A percentile compares a stretch with the other conserved stretches of the same genome.
Conservation (phyloP, 1,139 yeast genomes). For the Suhomyces bribrorum region DNA sequence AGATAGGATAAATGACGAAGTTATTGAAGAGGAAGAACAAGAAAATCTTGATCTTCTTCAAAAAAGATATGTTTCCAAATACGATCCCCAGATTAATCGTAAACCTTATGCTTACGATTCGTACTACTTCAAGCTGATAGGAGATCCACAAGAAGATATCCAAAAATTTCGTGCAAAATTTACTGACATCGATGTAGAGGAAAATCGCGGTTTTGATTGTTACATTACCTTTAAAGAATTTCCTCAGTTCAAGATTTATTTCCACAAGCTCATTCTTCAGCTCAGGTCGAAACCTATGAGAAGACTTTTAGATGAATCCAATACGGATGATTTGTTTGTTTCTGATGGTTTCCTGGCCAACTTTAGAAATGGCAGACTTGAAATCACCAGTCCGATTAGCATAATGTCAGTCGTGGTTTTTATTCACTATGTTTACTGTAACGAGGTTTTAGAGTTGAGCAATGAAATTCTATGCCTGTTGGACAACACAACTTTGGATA, state of each 20-base stretch:
- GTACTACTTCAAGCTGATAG: conserved; percentile 1
- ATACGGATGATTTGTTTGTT: conserved; percentile 19
- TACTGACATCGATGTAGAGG: neutral
- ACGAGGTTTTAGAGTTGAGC: conserved; percentile 15
- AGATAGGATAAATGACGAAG: conserved; percentile 16
- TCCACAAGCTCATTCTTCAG: conserved; percentile 33
- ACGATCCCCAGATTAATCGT: conserved; percentile 19
- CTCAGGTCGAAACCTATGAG: conserved; percentile 30
- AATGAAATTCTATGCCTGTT: conserved; percentile 6
- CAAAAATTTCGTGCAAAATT: conserved; percentile 1
- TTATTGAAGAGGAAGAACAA: neutral
- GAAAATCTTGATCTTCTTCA: conserved; percentile 20
- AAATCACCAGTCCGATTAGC: conserved; percentile 22
- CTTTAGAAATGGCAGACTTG: conserved; percentile 17
- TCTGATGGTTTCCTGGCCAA: conserved; percentile 25
- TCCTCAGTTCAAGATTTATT: conserved; percentile 27
- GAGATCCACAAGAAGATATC: neutral
- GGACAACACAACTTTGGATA: neutral
- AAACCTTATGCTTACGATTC: conserved; percentile 3
- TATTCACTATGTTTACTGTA: conserved; percentile 38
- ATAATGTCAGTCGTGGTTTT: conserved; percentile 33
- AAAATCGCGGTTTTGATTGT: conserved; percentile 25
- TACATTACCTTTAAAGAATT: conserved; percentile 20
- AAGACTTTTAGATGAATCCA: conserved; percentile 22
- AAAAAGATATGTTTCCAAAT: conserved; percentile 18